Base-by-base conservation (phyloP, 2,329 filamentous ascomycete species). In the Fusarium scirpi region DNA sequence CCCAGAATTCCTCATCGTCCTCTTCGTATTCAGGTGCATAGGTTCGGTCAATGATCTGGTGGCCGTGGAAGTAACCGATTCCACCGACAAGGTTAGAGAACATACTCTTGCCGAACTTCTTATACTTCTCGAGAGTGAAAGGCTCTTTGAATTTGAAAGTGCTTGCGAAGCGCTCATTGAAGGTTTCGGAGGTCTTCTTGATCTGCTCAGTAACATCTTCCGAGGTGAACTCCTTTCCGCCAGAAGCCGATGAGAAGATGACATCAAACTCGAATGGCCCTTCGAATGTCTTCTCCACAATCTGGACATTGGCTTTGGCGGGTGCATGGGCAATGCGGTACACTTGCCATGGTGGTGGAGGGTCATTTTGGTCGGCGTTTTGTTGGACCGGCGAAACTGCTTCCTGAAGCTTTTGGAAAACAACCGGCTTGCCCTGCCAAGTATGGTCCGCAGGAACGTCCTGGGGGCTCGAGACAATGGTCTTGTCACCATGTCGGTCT, bases 21-120 rank as follows among this genome's bases (percentile, higher is more conserved):
- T 99, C 96, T 13, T 97, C 94, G 73, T 98, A 98, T 76, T 97
- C 95, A 12, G 91, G 84, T n/a, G 94, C 93, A 76, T 95, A 93
- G 1, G 94, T 97, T 40, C 94, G 91, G 78, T 99, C 96, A 55
- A 97, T 92, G 24, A 98, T 82, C 34, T 94, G 91, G 62, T 96
- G 87, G 43, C 96, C 96, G 76, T 97, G 88, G 83, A 99, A 99
- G 82, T 97, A 98, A 11, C 96, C 96, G 74, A 98, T 93, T 48
- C 96, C 96, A 59, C 96, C 96, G 38, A 97, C 86, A 34, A 99
- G 84, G 79, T 98, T 99, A 3, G 95, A 98, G 73, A 99, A 92
- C 85, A 99, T 92, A 69, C 91, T 94, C 79, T 93, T 92, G 69
- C 91, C 93, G 79, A 98, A 98, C 61, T 86, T 86, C 49, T 89